Base-by-base conservation (phyloP, 2,329 filamentous ascomycete species). In the Mycosphaerella sp. region DNA sequence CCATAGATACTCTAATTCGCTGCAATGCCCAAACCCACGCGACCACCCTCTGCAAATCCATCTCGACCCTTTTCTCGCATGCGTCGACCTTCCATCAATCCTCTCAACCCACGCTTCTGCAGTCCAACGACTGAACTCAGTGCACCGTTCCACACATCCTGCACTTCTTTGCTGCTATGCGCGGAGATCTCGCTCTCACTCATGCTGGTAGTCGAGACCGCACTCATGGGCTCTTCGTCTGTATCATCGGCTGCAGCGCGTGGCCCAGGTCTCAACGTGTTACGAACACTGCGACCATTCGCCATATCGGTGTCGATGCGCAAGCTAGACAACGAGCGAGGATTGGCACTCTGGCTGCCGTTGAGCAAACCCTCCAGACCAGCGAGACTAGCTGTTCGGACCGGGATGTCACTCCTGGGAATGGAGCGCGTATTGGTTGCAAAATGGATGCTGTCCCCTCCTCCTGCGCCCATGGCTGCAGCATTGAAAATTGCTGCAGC, bases 401-500 rank as follows among this genome's bases (percentile, higher is more conserved):
- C 62, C 1, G 69, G 68, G 29, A 69, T 66, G 3, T 83, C 71
- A 1, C 61, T 64, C 23, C 65, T 61, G 4, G 61, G 56, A 6
- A 59, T 62, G 75, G 77, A 57, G 21, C 56, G 51, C 40, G 45
- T 41, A 23, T 54, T 58, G 2, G 62, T 38, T 78, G 73, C 65
- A 64, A 82, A 88, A 50, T 86, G 84, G 29, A 92, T 88, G 45
- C 88, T 87, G 45, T 90, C 83, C 0, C 93, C 93, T 26, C 93
- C 91, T 9, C 93, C 93, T 1, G 93, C 93, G 0, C 91, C 93
- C 93, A 97, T 97, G 50, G 93, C 93, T 0, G 92, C 93, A 0
- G 93, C 93, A 62, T 98, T 98, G 77, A 98, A 98, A 0, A 98
- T 91, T 5, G 93, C 93, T 0, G 93, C 93, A 0, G 93, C 92